These are phyloP conservation scores for Silene vulgaris DNA, from an alignment of 179 eudicot genomes.

Conservation along the genomic window DNA sequence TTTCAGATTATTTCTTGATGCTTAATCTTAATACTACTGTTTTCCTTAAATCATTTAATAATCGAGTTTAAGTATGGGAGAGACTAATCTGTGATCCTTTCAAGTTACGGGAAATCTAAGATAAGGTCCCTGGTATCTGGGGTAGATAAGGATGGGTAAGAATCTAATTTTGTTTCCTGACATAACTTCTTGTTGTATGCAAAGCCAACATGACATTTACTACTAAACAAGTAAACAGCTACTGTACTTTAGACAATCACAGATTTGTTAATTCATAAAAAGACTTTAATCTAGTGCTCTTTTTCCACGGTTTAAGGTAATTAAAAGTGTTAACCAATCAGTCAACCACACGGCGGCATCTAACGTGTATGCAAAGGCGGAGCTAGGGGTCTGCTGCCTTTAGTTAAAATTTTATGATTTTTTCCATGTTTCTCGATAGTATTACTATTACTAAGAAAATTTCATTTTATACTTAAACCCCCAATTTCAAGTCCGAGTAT, in stretches of 20 bases:
- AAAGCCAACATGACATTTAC: constrained; percentile 28
- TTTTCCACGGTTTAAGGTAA: neutral
- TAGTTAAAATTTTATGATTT: no score
- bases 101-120: constrained; percentile 15
- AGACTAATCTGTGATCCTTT: neutral
- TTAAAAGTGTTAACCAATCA: neutral
- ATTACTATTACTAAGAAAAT: no score
- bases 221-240: constrained; percentile 20
- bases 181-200: constrained; percentile 27
- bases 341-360: neutral
- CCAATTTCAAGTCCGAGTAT: neutral
- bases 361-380: no score
- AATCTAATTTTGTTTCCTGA: constrained; percentile 24
- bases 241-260: constrained; percentile 11
- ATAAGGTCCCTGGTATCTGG: constrained; percentile 23
- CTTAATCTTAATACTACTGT: neutral
- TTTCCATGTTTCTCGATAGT: neutral
- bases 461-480: neutral
- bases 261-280: neutral
- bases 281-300: neutral
- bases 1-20: neutral
- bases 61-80: constrained; percentile 7
- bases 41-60: constrained; percentile 1
- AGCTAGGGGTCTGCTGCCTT: no score
- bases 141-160: constrained; percentile 30